Percentiles rank a stretch among this genome's conserved stretches.
phyloP scores from a whole-genome alignment of 169 alveolate genomes.

The Plasmodium cynomolgi region DNA sequence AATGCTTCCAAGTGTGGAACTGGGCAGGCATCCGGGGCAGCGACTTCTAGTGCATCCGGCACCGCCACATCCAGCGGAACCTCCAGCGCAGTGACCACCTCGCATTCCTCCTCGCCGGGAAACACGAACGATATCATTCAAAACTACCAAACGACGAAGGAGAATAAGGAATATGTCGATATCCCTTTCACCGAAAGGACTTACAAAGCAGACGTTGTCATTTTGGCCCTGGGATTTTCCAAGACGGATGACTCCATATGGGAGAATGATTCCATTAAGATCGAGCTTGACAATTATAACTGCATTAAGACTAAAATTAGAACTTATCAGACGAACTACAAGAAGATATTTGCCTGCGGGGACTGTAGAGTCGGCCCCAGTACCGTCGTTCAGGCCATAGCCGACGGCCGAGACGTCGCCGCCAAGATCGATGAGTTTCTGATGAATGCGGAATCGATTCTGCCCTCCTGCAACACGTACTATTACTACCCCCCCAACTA shows the following conservation, averaged over 20 bases:
- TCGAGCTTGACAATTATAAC: constrained; percentile 67
- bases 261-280: constrained; percentile 73
- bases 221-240: constrained; percentile 80
- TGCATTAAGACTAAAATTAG: constrained; percentile 61
- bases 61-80: not conserved
- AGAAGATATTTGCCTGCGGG: constrained; percentile 81
- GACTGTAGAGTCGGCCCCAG: constrained; percentile 84
- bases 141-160: constrained; percentile 32
- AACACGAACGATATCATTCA: constrained; percentile 11
- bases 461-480: constrained; percentile 72
- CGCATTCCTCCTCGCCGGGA: constrained; percentile 4
- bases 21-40: not conserved
- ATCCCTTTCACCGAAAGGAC: constrained; percentile 77
- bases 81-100: not conserved
- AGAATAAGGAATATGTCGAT: constrained; percentile 60
- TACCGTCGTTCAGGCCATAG: constrained; percentile 82
- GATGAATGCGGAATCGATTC: constrained; percentile 51
- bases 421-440: constrained; percentile 74
- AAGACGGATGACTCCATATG: constrained; percentile 81
- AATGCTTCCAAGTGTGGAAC: not conserved
- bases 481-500: constrained; percentile 62
- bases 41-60: not conserved
- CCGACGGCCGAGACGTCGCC: constrained; percentile 80
- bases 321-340: constrained; percentile 64
- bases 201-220: constrained; percentile 79